Evolutionary conservation across 1,284 basidiomycete genomes (phyloP).

Genomic region (Papiliotrema laurentii): DNA sequence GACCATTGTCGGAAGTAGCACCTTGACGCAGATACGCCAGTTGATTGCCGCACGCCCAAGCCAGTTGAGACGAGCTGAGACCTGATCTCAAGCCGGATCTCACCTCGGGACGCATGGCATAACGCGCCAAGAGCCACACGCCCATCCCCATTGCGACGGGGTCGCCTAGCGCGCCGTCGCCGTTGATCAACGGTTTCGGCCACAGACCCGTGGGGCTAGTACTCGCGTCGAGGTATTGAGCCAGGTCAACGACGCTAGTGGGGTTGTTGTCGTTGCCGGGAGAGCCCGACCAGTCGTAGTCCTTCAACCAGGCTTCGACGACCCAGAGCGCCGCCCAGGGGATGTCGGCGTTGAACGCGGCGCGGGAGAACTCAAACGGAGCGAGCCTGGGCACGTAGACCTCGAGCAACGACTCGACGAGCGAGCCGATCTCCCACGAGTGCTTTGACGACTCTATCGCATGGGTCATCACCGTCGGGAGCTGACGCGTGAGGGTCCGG

Average conservation of each 20-base stretch:
- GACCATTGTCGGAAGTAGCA: constrained; percentile 13
- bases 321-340: constrained; percentile 16
- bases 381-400: constrained; percentile 23
- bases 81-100: not conserved
- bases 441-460: constrained; percentile 11
- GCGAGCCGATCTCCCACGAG: constrained; percentile 33
- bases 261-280: constrained; percentile 3
- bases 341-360: constrained; percentile 5
- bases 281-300: constrained; percentile 18
- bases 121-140: constrained; percentile 25
- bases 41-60: constrained; percentile 36
- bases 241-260: constrained; percentile 2
- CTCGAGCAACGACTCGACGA: constrained; percentile 26
- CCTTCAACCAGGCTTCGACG: constrained; percentile 6
- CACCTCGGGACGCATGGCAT: constrained; percentile 12
- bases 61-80: constrained; percentile 5
- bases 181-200: constrained; percentile 18
- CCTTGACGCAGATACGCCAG: constrained; percentile 18
- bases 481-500: constrained; percentile 11
- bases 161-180: constrained; percentile 31
- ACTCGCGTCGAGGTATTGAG: constrained; percentile 7
- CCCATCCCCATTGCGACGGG: constrained; percentile 23
- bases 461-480: constrained; percentile 19
- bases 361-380: constrained; percentile 19
- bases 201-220: constrained; percentile 9